Base-by-base conservation (phyloP, 805 yeast genomes). In the Saturnispora kantuleensis region DNA sequence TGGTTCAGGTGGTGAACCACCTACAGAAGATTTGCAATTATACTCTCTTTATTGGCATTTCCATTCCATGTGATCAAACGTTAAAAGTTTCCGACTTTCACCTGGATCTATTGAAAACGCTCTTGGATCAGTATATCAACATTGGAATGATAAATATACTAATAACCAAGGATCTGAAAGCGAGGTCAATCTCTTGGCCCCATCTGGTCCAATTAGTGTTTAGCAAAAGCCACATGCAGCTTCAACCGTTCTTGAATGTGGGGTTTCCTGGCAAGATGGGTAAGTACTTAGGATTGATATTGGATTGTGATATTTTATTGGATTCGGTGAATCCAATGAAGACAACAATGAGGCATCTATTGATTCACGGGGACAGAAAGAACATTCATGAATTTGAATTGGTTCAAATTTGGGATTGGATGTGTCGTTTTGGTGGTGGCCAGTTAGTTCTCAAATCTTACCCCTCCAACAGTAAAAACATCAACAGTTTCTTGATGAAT, bases 91-190 rank as follows among this genome's bases (percentile, higher is more conserved):
- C 42, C 31, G 42, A 40, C 8, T 10, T 32, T 2, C 42, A 40
- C 13, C n/a, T 33, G 11, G 8, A 12, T 10, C 15, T 40, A 6
- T 18, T 40, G n/a, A 6, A 33, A 10, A 10, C 37, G 9, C 28
- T 40, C 10, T 18, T 40, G 17, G 32, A 40, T 15, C 42, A 40
- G n/a, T 40, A 21, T 21, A 33, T 40, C 15, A 33, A 34, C 16
- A 40, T 40, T 32, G 36, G 42, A 2, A 40, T 40, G 37, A 40
- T 40, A 9, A 40, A 40, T 32, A 33, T 40, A 10, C 16, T 40
- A 12, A 10, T 40, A 10, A 40, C 42, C 10, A 40, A 40, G 30
- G 32, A 31, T 7, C n/a, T 33, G 10, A 40, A 40, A 33, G 11
- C 10, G 17, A 40, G 42, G 12, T 21, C 26, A 12, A 21, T 40